Evolutionary conservation across 2,329 filamentous ascomycete genomes (phyloP).

Genomic region (Pseudohalonectria lignicola): DNA sequence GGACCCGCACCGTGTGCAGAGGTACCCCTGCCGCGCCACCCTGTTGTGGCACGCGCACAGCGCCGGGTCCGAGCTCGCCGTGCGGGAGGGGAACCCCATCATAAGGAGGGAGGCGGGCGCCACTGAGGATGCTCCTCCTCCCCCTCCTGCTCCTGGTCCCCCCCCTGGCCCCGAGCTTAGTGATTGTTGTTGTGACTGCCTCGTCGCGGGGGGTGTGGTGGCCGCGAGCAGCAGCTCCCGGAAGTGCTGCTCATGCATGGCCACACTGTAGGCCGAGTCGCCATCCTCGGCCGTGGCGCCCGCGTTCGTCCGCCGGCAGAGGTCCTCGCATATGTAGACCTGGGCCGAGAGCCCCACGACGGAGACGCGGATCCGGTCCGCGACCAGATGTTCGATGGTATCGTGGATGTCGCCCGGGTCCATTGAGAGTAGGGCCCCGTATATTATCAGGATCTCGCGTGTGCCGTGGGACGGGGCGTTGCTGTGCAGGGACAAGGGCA

Average conservation of each 20-base stretch:
- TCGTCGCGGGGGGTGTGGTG: slow-evolving; percentile 81
- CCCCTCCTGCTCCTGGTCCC: not conserved
- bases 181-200: slow-evolving; percentile 17
- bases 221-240: slow-evolving; percentile 78
- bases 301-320: slow-evolving; percentile 78
- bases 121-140: too few relatives aligned
- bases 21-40: slow-evolving; percentile 73
- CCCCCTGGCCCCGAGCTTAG: too few relatives aligned
- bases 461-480: slow-evolving; percentile 91
- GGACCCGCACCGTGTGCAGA: slow-evolving; percentile 76
- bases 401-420: slow-evolving; percentile 94
- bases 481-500: too few relatives aligned
- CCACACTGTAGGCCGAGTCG: slow-evolving; percentile 62
- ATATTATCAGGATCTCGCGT: slow-evolving; percentile 82
- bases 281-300: slow-evolving; percentile 33
- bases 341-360: slow-evolving; percentile 87
- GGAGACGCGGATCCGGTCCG: slow-evolving; percentile 75
- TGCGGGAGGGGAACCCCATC: slow-evolving; percentile 95
- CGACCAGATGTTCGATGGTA: slow-evolving; percentile 68
- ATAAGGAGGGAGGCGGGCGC: slow-evolving; percentile 59
- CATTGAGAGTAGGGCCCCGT: slow-evolving; percentile 79
- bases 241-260: slow-evolving; percentile 78
- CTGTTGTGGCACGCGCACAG: slow-evolving; percentile 88
- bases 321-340: slow-evolving; percentile 82
- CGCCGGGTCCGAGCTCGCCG: slow-evolving; percentile 59